phyloP scores from a whole-genome alignment of 1,284 basidiomycete genomes.

The Trametes polyzona region DNA sequence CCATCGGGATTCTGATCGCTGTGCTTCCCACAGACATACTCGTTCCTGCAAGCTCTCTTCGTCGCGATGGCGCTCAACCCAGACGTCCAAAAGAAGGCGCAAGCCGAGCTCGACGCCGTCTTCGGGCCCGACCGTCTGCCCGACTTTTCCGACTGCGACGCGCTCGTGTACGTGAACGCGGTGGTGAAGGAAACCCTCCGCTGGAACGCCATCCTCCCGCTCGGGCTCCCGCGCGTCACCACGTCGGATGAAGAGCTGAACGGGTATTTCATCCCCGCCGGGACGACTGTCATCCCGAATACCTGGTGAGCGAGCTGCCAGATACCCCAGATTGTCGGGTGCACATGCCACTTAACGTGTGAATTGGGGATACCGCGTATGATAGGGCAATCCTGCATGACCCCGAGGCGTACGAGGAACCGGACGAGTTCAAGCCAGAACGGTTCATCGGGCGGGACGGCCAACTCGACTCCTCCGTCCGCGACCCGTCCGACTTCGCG shows the following conservation, averaged over 20 bases:
- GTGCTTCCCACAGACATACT: not conserved
- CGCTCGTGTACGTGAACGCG: slow-evolving; percentile 34
- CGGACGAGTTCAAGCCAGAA: slow-evolving; percentile 32
- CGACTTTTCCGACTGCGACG: slow-evolving; percentile 24
- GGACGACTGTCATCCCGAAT: slow-evolving; percentile 17
- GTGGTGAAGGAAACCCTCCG: slow-evolving; percentile 34
- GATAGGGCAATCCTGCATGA: slow-evolving; percentile 35
- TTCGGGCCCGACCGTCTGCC: slow-evolving; percentile 32
- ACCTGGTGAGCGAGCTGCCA: too few species aligned
- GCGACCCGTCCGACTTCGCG: slow-evolving; percentile 31
- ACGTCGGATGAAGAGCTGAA: slow-evolving; percentile 27
- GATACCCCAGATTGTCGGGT: too few species aligned
- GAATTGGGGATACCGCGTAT: too few species aligned
- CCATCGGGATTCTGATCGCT: not conserved
- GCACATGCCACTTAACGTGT: too few species aligned
- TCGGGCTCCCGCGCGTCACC: slow-evolving; percentile 20
- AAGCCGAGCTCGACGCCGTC: slow-evolving; percentile 32
- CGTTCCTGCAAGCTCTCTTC: slow-evolving; percentile 20
- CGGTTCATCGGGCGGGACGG: slow-evolving; percentile 37
- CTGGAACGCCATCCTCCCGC: slow-evolving; percentile 23
- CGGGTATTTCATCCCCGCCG: slow-evolving; percentile 27
- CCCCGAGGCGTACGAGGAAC: slow-evolving; percentile 30
- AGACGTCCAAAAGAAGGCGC: slow-evolving; percentile 31
- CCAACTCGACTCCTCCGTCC: slow-evolving; percentile 29
- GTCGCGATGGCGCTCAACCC: slow-evolving; percentile 33